phyloP scores from a whole-genome alignment of 78 protist species.

The Guillardia theta region DNA sequence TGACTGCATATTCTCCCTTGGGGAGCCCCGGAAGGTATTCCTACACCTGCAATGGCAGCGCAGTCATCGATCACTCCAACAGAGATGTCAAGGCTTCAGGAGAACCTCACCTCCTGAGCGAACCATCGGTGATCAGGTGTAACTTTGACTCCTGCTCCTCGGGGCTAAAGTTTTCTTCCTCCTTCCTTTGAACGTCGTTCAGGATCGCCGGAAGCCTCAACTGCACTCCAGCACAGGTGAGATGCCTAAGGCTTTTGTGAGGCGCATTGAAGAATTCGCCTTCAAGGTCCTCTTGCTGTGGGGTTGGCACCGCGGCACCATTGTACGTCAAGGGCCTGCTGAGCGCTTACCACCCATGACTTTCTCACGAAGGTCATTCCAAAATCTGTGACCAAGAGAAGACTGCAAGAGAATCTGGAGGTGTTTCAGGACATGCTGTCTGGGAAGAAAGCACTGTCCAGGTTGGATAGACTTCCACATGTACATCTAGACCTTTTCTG shows the following conservation, averaged over 20 bases:
- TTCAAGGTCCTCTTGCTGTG: neutral
- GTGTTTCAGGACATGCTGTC: no score
- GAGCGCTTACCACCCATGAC: no score
- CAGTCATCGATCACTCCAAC: neutral
- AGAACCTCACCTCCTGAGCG: no score
- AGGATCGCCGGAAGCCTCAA: neutral
- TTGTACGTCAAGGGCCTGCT: no score
- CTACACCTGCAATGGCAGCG: neutral
- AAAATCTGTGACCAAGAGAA: neutral
- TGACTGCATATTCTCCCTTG: neutral
- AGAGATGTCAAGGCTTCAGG: no score
- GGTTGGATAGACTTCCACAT: no score
- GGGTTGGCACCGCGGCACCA: neutral
- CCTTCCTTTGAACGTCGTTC: no score
- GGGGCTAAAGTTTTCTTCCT: no score
- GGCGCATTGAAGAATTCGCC: no score
- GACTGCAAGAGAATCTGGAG: neutral
- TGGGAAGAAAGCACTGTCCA: no score
- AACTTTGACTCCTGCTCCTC: neutral
- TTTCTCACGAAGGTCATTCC: no score
- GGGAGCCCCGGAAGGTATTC: neutral
- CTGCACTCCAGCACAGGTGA: neutral
- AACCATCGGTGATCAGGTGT: neutral
- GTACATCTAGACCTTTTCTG: neutral
- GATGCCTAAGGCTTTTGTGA: no score